phyloP scores from a whole-genome alignment of 306 rosid species.

The Acacia crassicarpa region DNA sequence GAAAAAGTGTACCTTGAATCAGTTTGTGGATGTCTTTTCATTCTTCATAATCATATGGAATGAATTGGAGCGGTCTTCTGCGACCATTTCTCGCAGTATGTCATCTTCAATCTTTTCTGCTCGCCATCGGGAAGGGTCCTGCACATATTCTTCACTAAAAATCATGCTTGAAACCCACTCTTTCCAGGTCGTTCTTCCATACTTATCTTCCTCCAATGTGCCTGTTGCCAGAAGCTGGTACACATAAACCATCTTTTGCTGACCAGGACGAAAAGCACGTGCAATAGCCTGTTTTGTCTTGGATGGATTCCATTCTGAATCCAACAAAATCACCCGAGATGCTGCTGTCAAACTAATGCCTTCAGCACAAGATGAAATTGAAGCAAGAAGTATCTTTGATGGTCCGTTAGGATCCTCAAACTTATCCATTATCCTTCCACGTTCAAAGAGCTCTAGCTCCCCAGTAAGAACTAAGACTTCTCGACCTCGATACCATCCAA shows the following conservation, averaged over 20 bases:
- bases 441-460: conserved; percentile 84
- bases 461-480: conserved; percentile 86
- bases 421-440: conserved; percentile 86
- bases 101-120: conserved; percentile 93
- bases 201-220: conserved; percentile 83
- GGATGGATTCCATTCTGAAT: conserved; percentile 96
- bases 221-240: conserved; percentile 88
- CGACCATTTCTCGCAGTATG: conserved; percentile 81
- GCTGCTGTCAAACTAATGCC: conserved; percentile 98
- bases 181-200: conserved; percentile 89
- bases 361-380: conserved; percentile 95
- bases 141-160: conserved; percentile 88
- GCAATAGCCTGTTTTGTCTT: conserved; percentile 98
- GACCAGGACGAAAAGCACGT: conserved; percentile 91
- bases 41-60: conserved; percentile 95
- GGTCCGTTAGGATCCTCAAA: conserved; percentile 78
- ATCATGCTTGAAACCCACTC: conserved; percentile 98
- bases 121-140: conserved; percentile 93
- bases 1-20: conserved; percentile 41
- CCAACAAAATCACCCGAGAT: conserved; percentile 84
- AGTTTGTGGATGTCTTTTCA: conserved; percentile 83
- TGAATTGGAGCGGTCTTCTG: conserved; percentile 69
- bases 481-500: conserved; percentile 71
- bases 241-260: conserved; percentile 83
- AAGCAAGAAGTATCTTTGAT: conserved; percentile 90